Evolutionary conservation across 192 early-diverging fungal genomes (phyloP).

Genomic region (Mortierella claussenii): DNA sequence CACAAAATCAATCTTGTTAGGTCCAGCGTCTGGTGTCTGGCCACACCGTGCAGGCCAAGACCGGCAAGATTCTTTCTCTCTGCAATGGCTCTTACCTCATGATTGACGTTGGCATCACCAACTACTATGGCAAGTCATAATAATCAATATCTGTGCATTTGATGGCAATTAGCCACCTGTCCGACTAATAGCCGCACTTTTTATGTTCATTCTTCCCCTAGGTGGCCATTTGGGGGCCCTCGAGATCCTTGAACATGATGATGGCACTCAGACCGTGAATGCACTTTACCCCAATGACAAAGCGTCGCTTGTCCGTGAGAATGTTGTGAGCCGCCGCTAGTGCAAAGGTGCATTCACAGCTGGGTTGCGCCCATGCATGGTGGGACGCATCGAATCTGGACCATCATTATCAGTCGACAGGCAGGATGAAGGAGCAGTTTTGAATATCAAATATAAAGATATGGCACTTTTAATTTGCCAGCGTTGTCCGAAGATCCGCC

Average conservation of each 20-base stretch:
- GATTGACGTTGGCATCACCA: constrained; percentile 79
- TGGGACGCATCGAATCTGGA: too few relatives aligned
- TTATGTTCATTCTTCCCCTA: neutral
- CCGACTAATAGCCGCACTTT: neutral
- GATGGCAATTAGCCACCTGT: too few relatives aligned
- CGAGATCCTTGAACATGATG: constrained; percentile 70
- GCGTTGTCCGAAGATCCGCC: too few relatives aligned
- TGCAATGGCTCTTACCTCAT: constrained; percentile 67
- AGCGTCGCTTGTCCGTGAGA: too few relatives aligned
- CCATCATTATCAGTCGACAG: too few relatives aligned
- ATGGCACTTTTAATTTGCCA: too few relatives aligned
- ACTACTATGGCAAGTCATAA: constrained; percentile 59
- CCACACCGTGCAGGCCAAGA: constrained; percentile 66
- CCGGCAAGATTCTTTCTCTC: constrained; percentile 64
- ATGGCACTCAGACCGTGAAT: constrained; percentile 44
- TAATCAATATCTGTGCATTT: neutral
- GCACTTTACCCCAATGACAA: constrained; percentile 57
- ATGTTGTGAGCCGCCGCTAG: too few relatives aligned
- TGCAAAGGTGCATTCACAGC: too few relatives aligned
- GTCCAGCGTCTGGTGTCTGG: constrained; percentile 77
- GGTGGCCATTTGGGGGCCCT: constrained; percentile 71
- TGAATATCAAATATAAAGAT: too few relatives aligned
- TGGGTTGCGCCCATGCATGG: too few relatives aligned
- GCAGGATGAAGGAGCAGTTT: too few relatives aligned
- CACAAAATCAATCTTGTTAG: constrained; percentile 28